These are phyloP conservation scores for Tulasnella sp. DNA, from an alignment of 768 basidiomycete genomes.

Conservation along the genomic window DNA sequence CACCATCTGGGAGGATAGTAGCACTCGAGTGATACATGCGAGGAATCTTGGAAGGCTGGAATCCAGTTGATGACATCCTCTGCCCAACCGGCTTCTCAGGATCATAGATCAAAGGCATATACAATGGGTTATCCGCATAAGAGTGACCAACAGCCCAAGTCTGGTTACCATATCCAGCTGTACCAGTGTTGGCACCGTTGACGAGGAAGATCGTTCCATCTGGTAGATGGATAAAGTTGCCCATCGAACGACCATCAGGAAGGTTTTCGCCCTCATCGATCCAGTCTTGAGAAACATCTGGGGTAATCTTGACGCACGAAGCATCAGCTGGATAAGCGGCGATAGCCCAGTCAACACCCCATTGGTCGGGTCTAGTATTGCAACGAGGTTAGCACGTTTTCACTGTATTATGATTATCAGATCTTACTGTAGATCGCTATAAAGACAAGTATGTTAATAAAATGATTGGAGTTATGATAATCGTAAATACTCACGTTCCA, in stretches of 20 bases:
- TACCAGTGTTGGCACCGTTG: constrained; percentile 76
- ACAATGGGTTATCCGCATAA: constrained; percentile 67
- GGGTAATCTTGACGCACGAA: constrained; percentile 52
- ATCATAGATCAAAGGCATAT: constrained; percentile 73
- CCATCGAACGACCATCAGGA: constrained; percentile 72
- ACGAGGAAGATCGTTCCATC: constrained; percentile 65
- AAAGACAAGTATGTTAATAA: no score
- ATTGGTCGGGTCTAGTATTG: constrained; percentile 24
- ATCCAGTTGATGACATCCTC: constrained; percentile 58
- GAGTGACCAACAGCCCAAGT: constrained; percentile 33
- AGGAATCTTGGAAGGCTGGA: constrained; percentile 50
- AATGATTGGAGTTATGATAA: no score
- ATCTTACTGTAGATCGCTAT: no score
- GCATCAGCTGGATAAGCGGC: constrained; percentile 27
- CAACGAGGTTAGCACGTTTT: no score
- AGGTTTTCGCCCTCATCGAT: constrained; percentile 53
- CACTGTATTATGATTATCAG: no score
- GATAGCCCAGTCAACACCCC: constrained; percentile 21
- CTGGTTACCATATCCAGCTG: constrained; percentile 64
- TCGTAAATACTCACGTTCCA: constrained; percentile 67
- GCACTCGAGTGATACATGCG: constrained; percentile 88
- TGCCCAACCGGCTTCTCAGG: constrained; percentile 55
- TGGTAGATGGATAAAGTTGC: constrained; percentile 76
- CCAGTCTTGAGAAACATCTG: constrained; percentile 46
- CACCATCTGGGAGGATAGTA: constrained; percentile 59